Evolutionary conservation across 768 basidiomycete species (phyloP), one percentile per base, ranked within the genome.

Genomic region (Rhodotorula toruloides): DNA sequence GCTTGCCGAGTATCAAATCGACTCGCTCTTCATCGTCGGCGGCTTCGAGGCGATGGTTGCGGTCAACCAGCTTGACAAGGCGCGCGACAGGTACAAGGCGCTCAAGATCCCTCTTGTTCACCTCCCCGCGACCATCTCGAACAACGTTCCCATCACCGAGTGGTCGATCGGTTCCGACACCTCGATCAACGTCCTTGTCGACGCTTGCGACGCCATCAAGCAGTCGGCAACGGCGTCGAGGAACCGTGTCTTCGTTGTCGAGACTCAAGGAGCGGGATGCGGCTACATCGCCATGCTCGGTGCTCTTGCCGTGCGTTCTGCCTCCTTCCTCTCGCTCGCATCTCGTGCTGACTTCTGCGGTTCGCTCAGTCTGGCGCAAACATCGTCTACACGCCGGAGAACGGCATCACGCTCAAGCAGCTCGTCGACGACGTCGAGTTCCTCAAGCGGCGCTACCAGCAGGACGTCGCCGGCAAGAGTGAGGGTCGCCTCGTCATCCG

Each of bases 181-280:
- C n/a, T 90, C 89, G 77, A 81, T 99, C 82, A 99, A 98, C 77
- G 92, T 93, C 5, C 82, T 99, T 37, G 92, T 98, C 58, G 90
- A 93, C 67, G 96, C 96, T 11, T 98, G 94, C 76, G 96, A 99
- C 78, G 87, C 93, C 47, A 97, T 99, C 80, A 96, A 93, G 80
- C 96, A 99, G 82, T 93, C 91, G 75, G 96, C 96, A 16, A 89
- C 89, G 61, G 94, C 96, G 9, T 96, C 91, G 75, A 79, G 96
- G 68, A 92, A 98, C 77, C 82, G 96, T 48, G 96, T 97, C 65
- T 99, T 99, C 76, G 89, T 98, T 2, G 91, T 99, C 25, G 94
- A 99, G 79, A 97, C 93, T 0, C 96, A 98, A 77, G 96, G 96
- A 54, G 96, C 94, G 14, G 87, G 88, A 76, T 96, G 90, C 76